Base-by-base conservation (phyloP, 164 flowering plant genomes). In the Vitis cinerea region DNA sequence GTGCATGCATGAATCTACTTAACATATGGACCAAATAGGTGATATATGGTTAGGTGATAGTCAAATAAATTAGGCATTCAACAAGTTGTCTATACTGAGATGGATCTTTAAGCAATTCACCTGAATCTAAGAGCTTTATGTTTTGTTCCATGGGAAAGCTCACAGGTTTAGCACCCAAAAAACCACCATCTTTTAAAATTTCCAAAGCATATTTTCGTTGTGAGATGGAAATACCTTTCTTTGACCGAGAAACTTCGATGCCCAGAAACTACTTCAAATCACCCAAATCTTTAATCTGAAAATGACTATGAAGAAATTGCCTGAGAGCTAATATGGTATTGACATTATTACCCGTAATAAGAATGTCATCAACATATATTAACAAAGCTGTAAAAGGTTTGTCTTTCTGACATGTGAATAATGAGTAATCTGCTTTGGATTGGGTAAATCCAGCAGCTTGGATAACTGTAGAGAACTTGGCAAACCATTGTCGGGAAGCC, bases 141-240 rank as follows among this genome's bases (percentile, higher is more conserved):
- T 65, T 59, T 75, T 70, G 61, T 31, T 70, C 66, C 19, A 65
- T 70, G 11, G 78, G 78, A 65, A 61, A 64, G 8, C 49, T 8
- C 10, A 49, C 68, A 3, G 69, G 74, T 47, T 56, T 31, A 49
- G 27, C 27, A 23, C 27, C 27, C 27, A 23, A 23, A 23, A 23
- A 23, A 23, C 27, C 2, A 23, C 27, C 27, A 23, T 23, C 27
- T 23, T 23, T 23, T 23, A 23, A 23, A 23, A 23, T 23, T 23
- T 23, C 27, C 27, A 23, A 23, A 23, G 27, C 27, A 23, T 23
- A 23, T 23, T 23, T 23, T 23, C 27, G 27, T 23, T 23, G 27
- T 23, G 27, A 23, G 27, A 23, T 23, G 27, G 27, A 23, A 23
- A 68, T 47, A 6, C 68, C 67, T 8, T 61, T 61, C 13, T 47